Percentiles rank a stretch among this genome's conserved stretches.
Conservation (phyloP, 2,329 filamentous ascomycete species). For the Fusarium vanettenii region DNA sequence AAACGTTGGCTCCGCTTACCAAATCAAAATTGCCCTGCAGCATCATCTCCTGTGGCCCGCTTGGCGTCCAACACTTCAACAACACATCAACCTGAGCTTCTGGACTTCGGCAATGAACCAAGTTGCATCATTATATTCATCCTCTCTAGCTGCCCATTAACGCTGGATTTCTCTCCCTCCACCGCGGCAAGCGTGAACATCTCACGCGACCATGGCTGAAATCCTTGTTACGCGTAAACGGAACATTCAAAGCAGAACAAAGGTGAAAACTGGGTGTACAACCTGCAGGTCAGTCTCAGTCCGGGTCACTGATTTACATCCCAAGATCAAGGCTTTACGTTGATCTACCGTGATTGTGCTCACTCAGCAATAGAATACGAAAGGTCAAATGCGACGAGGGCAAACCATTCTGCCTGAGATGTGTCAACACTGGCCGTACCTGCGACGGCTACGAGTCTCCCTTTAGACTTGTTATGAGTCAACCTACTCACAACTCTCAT, state of each 20-base stretch:
- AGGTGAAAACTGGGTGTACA: conserved; percentile 56
- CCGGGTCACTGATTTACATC: conserved; percentile 22
- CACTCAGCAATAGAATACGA: conserved; percentile 45
- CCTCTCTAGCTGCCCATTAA: conserved; percentile 1
- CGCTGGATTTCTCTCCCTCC: no score
- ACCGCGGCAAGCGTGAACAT: neutral
- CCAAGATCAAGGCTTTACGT: neutral
- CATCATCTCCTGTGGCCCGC: neutral
- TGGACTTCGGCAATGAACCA: neutral
- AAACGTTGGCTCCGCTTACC: neutral
- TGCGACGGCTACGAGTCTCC: conserved; percentile 57
- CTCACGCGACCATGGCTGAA: neutral
- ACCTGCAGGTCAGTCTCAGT: conserved; percentile 53
- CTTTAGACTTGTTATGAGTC: conserved; percentile 46
- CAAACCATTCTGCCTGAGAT: conserved; percentile 50
- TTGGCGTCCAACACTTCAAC: neutral
- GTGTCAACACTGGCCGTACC: conserved; percentile 53
- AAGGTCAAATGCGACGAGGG: conserved; percentile 54
- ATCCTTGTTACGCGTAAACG: conserved; percentile 44
- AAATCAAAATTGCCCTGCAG: neutral
- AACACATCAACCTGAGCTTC: neutral
- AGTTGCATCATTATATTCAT: conserved; percentile 14
- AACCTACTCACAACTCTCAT: conserved; percentile 14
- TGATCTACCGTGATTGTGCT: conserved; percentile 17
- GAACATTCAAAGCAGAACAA: conserved; percentile 31